phyloP scores from a whole-genome alignment of 2,329 filamentous ascomycete genomes.

The Colletotrichum sp. region DNA sequence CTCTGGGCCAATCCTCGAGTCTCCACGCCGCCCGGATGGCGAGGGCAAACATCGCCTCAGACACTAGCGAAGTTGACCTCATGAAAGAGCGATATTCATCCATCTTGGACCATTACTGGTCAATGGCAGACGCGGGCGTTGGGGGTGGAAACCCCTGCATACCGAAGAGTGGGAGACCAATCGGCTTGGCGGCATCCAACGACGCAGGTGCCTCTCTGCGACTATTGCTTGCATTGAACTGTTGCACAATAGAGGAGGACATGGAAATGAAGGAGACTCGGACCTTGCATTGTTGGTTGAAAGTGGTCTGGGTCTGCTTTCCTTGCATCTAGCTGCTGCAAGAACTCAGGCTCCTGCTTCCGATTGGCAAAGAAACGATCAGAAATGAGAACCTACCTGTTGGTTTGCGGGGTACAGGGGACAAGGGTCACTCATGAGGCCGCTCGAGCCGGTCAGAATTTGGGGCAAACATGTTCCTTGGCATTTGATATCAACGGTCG shows the following conservation, averaged over 20 bases:
- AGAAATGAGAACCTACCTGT: neutral
- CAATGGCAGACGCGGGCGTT: neutral
- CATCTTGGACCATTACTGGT: neutral
- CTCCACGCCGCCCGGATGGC: neutral
- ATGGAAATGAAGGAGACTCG: neutral
- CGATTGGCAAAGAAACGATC: neutral
- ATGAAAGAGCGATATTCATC: neutral
- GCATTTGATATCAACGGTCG: neutral
- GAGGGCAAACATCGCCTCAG: neutral
- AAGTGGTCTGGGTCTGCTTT: neutral
- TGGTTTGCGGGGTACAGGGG: neutral
- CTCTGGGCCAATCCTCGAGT: neutral
- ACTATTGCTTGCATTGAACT: neutral
- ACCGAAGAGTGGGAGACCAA: neutral
- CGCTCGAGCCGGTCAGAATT: neutral
- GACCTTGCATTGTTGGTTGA: neutral
- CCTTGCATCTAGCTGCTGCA: neutral
- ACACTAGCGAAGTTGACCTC: neutral
- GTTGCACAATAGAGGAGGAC: neutral
- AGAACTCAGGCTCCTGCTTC: neutral
- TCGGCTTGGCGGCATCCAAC: neutral
- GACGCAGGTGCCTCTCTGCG: neutral
- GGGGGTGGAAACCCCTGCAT: neutral
- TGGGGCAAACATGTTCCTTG: neutral
- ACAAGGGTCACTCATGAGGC: neutral